A percentile compares a stretch with the other conserved stretches of the same genome.
These are phyloP conservation scores for Pichia paraexigua DNA, from an alignment of 805 yeast genomes.

Conservation along the genomic window DNA sequence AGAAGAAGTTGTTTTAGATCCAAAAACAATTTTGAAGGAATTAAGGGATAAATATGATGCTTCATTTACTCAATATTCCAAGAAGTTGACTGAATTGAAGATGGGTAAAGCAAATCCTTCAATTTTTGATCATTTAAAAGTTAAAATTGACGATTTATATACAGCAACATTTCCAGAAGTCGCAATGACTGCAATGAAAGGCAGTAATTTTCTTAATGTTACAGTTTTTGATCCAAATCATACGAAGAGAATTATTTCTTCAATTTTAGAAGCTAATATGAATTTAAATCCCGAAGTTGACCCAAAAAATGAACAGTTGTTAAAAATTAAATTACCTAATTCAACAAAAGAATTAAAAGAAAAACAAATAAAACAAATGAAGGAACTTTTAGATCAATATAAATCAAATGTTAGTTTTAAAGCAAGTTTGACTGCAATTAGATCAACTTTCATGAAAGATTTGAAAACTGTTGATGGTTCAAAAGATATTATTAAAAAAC, in stretches of 20 bases:
- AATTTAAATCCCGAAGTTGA: slow-evolving; percentile 78
- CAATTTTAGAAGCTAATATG: slow-evolving; percentile 59
- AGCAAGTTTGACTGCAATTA: slow-evolving; percentile 46
- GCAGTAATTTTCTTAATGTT: slow-evolving; percentile 53
- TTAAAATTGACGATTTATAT: slow-evolving; percentile 41
- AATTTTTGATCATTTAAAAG: slow-evolving; percentile 51
- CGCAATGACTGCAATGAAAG: slow-evolving; percentile 67
- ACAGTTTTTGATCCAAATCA: slow-evolving; percentile 83
- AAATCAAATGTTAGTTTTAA: slow-evolving; percentile 40
- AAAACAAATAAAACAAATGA: slow-evolving; percentile 51
- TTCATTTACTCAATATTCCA: slow-evolving; percentile 44
- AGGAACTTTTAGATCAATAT: slow-evolving; percentile 56
- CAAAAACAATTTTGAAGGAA: slow-evolving; percentile 29
- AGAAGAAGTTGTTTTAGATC: slow-evolving; percentile 24
- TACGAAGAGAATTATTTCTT: slow-evolving; percentile 58
- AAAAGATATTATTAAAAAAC: slow-evolving; percentile 46
- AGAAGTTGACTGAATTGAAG: slow-evolving; percentile 52
- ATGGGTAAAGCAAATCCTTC: slow-evolving; percentile 63
- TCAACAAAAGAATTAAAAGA: slow-evolving; percentile 58
- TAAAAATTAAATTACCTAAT: slow-evolving; percentile 70
- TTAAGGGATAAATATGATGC: slow-evolving; percentile 37
- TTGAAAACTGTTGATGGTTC: slow-evolving; percentile 40
- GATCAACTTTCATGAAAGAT: slow-evolving; percentile 51
- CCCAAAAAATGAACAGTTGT: slow-evolving; percentile 60
- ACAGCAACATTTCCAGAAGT: slow-evolving; percentile 45